Evolutionary conservation across 106 monocot genomes (phyloP), one percentile per base, ranked within the genome.

Genomic region (Phalaenopsis equestris): DNA sequence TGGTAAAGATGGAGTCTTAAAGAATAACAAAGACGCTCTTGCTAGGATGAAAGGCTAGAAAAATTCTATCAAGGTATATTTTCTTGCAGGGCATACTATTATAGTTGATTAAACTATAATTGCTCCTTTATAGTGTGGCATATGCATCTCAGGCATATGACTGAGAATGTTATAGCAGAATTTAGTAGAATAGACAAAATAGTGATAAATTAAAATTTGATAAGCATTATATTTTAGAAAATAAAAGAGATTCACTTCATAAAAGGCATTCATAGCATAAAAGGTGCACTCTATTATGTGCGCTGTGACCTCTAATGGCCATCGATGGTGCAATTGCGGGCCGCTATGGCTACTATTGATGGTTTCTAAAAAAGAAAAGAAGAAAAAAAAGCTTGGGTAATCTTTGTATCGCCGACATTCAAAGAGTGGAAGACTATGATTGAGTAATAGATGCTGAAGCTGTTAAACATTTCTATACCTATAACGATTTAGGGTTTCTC

Each of bases 161-260:
- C 67, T 36, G 56, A 81, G 18, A 56, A 41, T 1, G 55, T n/a
- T 5, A 81, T 86, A 64, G 42, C 2, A 10, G 42, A 37, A 1
- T 6, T 81, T 0, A 52, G 14, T 52, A 52, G 52, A 52, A 52
- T 21, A 46, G 30, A 30, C 37, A 78, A 5, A 81, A 30, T 2
- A 41, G 0, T 72, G 21, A 30, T 42, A 41, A 15, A 73, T 73
- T 38, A 41, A 39, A 52, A 1, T 41, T 73, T 17, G 9, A 42
- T 73, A 17, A 73, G 2, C 39, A 41, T 4, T 73, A 17, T 17
- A 15, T 73, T 73, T 73, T 73, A 65, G 42, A 2, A 85, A 85
- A 24, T 23, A 61, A 67, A 43, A 5, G 5, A 47, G 67, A 80
- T 15, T 77, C 5, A 49, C 43, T 2, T 79, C 10, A 56, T 3